A percentile compares a stretch with the other conserved stretches of the same genome.
These are phyloP conservation scores for Carex myosuroides DNA, from an alignment of 176 grass and related monocot species.

Conservation along the genomic window DNA sequence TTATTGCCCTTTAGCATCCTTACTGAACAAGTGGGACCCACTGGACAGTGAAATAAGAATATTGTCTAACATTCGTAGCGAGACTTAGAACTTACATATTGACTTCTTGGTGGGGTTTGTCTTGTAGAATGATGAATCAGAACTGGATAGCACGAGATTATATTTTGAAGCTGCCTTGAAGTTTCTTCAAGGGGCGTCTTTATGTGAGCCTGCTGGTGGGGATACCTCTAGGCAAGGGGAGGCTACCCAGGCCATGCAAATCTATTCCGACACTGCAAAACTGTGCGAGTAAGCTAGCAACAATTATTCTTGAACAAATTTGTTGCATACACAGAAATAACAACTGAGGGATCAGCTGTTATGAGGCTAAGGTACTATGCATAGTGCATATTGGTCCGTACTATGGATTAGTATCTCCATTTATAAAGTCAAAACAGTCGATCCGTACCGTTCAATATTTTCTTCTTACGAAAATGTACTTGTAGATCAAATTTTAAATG, in stretches of 20 bases:
- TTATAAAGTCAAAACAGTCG: no score
- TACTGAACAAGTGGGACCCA: no score
- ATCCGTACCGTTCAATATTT: no score
- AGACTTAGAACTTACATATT: background rate
- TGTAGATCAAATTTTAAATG: no score
- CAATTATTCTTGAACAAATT: constrained; percentile 9
- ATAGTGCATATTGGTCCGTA: no score
- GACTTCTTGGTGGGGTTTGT: constrained; percentile 20
- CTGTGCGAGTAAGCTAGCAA: constrained; percentile 68
- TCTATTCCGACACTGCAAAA: constrained; percentile 89
- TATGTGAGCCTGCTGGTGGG: constrained; percentile 53
- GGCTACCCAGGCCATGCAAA: constrained; percentile 40
- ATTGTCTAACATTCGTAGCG: background rate
- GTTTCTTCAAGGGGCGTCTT: constrained; percentile 79
- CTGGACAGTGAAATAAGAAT: background rate
- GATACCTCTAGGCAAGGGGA: constrained; percentile 70
- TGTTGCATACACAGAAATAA: constrained; percentile 23
- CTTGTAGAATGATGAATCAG: constrained; percentile 56
- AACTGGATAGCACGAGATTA: constrained; percentile 56
- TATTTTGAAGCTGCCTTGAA: constrained; percentile 88
- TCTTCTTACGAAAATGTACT: no score
- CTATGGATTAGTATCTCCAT: no score
- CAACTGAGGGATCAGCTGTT: background rate
- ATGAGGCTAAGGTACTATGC: no score
- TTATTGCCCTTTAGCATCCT: no score